These are phyloP conservation scores for Taphrina sp. DNA, from an alignment of 1,139 yeast species.

Conservation along the genomic window DNA sequence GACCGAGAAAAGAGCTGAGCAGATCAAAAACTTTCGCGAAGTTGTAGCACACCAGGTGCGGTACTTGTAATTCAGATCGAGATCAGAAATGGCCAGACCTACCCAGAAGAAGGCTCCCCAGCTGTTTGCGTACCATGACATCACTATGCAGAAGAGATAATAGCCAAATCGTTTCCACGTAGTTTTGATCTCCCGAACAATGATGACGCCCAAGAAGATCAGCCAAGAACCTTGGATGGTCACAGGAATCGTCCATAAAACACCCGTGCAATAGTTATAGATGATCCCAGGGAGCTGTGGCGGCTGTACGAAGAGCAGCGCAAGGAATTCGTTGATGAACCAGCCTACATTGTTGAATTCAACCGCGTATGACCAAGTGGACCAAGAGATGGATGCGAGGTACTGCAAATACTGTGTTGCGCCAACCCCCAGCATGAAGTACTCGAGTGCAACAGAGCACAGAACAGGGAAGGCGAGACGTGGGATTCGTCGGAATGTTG, in stretches of 20 bases:
- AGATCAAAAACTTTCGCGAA: slow-evolving; percentile 6
- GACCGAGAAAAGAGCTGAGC: neutral
- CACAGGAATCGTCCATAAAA: slow-evolving; percentile 28
- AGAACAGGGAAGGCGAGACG: slow-evolving; percentile 27
- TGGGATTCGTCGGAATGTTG: slow-evolving; percentile 29
- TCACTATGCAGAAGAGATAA: slow-evolving; percentile 20
- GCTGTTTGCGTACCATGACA: slow-evolving; percentile 25
- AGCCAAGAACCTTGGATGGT: slow-evolving; percentile 30
- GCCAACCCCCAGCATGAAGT: slow-evolving; percentile 30
- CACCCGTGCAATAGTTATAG: slow-evolving; percentile 32
- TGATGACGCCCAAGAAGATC: slow-evolving; percentile 28
- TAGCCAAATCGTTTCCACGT: slow-evolving; percentile 30
- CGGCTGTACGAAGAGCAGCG: slow-evolving; percentile 18
- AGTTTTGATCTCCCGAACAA: slow-evolving; percentile 23
- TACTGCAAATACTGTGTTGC: slow-evolving; percentile 25
- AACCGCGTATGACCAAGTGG: slow-evolving; percentile 28
- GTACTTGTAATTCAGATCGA: slow-evolving; percentile 19
- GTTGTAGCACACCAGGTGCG: slow-evolving; percentile 19
- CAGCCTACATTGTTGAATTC: slow-evolving; percentile 27
- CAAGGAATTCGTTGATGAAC: slow-evolving; percentile 27
- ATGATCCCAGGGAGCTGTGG: slow-evolving; percentile 26
- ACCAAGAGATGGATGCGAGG: slow-evolving; percentile 27
- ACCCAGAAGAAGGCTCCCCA: slow-evolving; percentile 31
- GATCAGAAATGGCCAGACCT: slow-evolving; percentile 28
- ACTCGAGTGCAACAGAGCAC: slow-evolving; percentile 19